phyloP scores from a whole-genome alignment of 768 basidiomycete species.

The Auriculariales sp. region DNA sequence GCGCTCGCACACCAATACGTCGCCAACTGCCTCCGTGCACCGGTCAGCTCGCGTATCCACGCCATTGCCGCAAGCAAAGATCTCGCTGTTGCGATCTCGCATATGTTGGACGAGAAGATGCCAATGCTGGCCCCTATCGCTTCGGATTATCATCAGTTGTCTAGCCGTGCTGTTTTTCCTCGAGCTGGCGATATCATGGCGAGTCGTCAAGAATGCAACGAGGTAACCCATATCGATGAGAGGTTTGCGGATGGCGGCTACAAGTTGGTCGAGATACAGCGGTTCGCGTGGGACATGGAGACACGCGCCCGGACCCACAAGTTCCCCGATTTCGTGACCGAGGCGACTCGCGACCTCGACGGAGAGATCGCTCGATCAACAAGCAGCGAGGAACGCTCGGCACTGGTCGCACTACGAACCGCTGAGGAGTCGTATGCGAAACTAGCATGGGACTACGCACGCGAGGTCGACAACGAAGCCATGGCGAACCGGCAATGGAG shows the following conservation, averaged over 20 bases:
- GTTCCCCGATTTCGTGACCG: background rate
- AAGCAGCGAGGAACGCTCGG: no score
- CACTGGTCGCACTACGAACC: no score
- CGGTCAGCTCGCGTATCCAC: background rate
- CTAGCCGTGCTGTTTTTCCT: background rate
- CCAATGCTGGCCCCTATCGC: background rate
- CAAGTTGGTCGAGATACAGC: background rate
- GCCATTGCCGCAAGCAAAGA: background rate
- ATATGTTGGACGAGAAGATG: background rate
- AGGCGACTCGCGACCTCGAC: background rate
- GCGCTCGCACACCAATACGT: background rate
- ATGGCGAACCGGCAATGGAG: background rate
- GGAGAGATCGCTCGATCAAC: background rate
- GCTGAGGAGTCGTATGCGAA: background rate
- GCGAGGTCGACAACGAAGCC: background rate
- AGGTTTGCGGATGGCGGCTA: background rate
- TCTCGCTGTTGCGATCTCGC: background rate
- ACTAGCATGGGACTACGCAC: background rate
- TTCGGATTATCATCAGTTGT: background rate
- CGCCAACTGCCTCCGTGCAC: background rate
- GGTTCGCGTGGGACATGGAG: background rate
- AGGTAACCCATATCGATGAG: background rate
- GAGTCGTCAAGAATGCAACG: background rate
- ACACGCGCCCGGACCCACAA: background rate
- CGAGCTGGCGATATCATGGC: background rate